A percentile compares a stretch with the other conserved stretches of the same genome.
phyloP scores from a whole-genome alignment of 2,329 filamentous ascomycete genomes.

The Diaporthe batatas region DNA sequence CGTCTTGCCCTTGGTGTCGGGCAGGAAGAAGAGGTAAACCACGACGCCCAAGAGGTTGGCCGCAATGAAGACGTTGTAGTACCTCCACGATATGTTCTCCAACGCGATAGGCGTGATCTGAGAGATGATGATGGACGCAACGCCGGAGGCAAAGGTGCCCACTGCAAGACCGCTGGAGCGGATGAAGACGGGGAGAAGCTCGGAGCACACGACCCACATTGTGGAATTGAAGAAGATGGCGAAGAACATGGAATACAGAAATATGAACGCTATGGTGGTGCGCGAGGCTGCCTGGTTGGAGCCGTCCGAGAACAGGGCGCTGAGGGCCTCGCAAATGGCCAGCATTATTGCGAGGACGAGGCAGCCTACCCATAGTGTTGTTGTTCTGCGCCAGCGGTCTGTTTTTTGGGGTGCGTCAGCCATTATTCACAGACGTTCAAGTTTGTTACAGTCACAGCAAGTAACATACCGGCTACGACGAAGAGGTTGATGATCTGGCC shows the following conservation, averaged over 20 bases:
- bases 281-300: conserved; percentile 44
- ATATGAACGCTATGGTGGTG: conserved; percentile 51
- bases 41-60: conserved; percentile 49
- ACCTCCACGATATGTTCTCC: conserved; percentile 49
- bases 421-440: not conserved
- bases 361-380: conserved; percentile 42
- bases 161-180: conserved; percentile 71
- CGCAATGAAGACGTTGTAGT: conserved; percentile 52
- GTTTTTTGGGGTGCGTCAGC: not conserved
- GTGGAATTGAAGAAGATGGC: conserved; percentile 52
- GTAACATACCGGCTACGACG: conserved; percentile 41
- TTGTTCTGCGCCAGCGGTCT: conserved; percentile 29
- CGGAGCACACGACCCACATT: conserved; percentile 51
- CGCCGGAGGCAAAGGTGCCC: conserved; percentile 51
- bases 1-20: conserved; percentile 51
- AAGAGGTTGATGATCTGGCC: conserved; percentile 50
- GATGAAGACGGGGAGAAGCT: conserved; percentile 64
- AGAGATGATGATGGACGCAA: conserved; percentile 51
- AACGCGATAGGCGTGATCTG: conserved; percentile 49
- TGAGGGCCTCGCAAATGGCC: conserved; percentile 45
- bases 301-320: conserved; percentile 42
- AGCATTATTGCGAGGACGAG: conserved; percentile 43
- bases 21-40: conserved; percentile 52
- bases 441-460: not conserved
- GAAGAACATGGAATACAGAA: conserved; percentile 49